Conservation (phyloP, 192 early-diverging fungal genomes). For the Chytriomyces sp. region DNA sequence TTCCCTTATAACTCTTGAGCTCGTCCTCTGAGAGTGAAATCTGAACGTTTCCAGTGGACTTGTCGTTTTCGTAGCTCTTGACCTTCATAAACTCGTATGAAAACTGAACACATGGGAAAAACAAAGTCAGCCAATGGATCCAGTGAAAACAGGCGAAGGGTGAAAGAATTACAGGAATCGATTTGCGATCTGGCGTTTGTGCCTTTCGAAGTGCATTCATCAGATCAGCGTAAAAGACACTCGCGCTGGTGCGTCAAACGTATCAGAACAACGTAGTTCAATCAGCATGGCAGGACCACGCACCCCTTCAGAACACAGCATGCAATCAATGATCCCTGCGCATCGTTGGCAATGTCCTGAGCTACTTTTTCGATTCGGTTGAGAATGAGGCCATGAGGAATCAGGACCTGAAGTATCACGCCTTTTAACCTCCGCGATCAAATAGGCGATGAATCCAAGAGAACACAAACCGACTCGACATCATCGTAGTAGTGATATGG, state of each 20-base stretch:
- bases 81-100: conserved; percentile 63
- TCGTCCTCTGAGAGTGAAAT: conserved; percentile 90
- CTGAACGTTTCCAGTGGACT: conserved; percentile 82
- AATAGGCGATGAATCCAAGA: neutral
- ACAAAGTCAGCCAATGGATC: neutral
- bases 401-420: conserved; percentile 59
- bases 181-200: conserved; percentile 9
- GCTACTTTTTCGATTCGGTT: conserved; percentile 83
- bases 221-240: conserved; percentile 58
- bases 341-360: conserved; percentile 78
- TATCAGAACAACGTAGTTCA: neutral
- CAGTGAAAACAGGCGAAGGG: neutral
- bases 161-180: neutral
- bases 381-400: conserved; percentile 87
- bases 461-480: conserved; percentile 37
- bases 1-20: conserved; percentile 71
- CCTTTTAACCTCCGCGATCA: conserved; percentile 49
- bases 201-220: conserved; percentile 41
- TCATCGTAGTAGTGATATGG: conserved; percentile 79
- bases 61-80: conserved; percentile 84
- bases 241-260: conserved; percentile 34
- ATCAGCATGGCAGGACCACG: conserved; percentile 33
- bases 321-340: conserved; percentile 72
- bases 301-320: conserved; percentile 93
- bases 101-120: no score